Evolutionary conservation across 2,329 filamentous ascomycete genomes (phyloP).

Genomic region (Stylonectria norvegica): DNA sequence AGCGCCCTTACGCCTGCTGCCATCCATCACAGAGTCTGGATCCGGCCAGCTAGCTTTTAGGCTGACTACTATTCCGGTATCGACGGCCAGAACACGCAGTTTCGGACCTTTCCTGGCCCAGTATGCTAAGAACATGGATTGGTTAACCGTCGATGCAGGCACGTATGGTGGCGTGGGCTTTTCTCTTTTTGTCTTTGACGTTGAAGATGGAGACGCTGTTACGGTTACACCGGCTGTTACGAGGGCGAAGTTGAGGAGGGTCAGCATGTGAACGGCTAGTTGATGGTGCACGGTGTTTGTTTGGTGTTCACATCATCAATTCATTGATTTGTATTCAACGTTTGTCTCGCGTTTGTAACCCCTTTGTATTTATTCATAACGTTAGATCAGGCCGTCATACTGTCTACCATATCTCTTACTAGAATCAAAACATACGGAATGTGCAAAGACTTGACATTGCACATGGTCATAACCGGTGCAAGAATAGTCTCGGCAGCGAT

Average conservation of each 20-base stretch:
- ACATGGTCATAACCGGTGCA: too few species aligned
- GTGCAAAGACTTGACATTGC: too few species aligned
- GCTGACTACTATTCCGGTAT: not conserved
- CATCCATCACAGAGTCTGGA: not conserved
- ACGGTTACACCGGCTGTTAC: not conserved
- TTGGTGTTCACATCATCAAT: too few species aligned
- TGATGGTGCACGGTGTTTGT: too few species aligned
- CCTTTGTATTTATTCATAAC: too few species aligned
- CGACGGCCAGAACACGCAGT: not conserved
- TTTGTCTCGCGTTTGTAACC: too few species aligned
- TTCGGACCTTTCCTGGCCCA: not conserved
- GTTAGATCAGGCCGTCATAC: too few species aligned
- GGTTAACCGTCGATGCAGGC: not conserved
- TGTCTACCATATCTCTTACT: too few species aligned
- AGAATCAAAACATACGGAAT: too few species aligned
- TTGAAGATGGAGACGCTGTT: not conserved
- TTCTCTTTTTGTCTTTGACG: not conserved
- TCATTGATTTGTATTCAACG: too few species aligned
- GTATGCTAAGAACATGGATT: not conserved
- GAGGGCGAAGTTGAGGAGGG: not conserved
- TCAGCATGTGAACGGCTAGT: too few species aligned
- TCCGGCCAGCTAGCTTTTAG: not conserved
- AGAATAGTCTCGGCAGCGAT: too few species aligned
- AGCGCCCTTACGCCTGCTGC: not conserved
- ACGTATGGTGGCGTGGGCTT: not conserved